Evolutionary conservation across 2,329 filamentous ascomycete species (phyloP).

Genomic region (Fusarium illudens): DNA sequence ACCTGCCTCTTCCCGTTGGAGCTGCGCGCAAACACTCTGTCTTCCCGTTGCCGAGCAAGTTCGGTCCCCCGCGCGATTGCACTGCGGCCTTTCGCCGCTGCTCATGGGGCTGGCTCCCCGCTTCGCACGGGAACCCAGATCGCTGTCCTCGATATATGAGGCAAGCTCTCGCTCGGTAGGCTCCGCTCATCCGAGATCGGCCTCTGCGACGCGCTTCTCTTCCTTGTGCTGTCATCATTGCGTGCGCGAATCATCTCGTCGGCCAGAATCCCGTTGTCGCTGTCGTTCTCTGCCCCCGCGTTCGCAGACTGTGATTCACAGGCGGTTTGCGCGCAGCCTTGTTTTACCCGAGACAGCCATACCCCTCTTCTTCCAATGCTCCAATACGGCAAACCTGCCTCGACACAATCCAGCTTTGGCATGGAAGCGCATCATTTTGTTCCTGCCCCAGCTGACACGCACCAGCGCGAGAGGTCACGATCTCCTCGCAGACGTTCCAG

Average conservation of each 20-base stretch:
- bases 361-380: conserved; percentile 18
- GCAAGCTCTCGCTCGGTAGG: conserved; percentile 15
- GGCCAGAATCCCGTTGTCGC: background rate
- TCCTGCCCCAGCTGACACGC: conserved; percentile 41
- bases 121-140: conserved; percentile 26
- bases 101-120: conserved; percentile 28
- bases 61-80: conserved; percentile 35
- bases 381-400: conserved; percentile 2
- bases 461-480: conserved; percentile 83
- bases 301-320: conserved; percentile 27
- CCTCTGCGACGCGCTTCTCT: conserved; percentile 21
- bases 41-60: conserved; percentile 23
- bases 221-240: conserved; percentile 4
- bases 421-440: conserved; percentile 27
- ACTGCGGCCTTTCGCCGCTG: conserved; percentile 19
- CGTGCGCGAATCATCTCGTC: conserved; percentile 1
- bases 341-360: conserved; percentile 12
- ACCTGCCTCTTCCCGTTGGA: conserved; percentile 8
- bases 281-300: conserved; percentile 3
- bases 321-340: conserved; percentile 11
- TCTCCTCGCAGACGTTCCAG: conserved; percentile 84
- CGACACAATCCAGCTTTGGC: conserved; percentile 14
- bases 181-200: conserved; percentile 37
- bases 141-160: conserved; percentile 21
- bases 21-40: conserved; percentile 25